Percentiles rank a stretch among this genome's conserved stretches.
Evolutionary conservation across 2,329 filamentous ascomycete genomes (phyloP).

Genomic region (Fusarium sp.): DNA sequence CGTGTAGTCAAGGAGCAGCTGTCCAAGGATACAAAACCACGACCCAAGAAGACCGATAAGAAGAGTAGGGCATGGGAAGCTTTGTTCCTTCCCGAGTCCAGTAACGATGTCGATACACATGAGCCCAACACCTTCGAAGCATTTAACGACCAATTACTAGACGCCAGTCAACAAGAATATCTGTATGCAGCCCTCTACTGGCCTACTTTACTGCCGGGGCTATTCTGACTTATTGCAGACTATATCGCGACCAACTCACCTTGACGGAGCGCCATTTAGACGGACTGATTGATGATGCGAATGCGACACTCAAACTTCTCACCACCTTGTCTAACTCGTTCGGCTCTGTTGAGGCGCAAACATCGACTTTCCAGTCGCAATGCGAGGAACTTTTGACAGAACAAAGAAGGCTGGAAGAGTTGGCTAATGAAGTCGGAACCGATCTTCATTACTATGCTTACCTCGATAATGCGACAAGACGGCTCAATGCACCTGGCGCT

Average conservation of each 20-base stretch:
- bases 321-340: constrained; percentile 87
- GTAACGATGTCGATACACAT: constrained; percentile 36
- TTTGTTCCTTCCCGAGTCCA: constrained; percentile 53
- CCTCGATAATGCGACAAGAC: constrained; percentile 87
- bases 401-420: constrained; percentile 79
- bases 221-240: constrained; percentile 58
- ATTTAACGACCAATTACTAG: constrained; percentile 75
- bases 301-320: constrained; percentile 79
- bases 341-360: constrained; percentile 87
- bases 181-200: constrained; percentile 65
- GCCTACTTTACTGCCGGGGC: neutral
- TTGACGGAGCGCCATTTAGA: constrained; percentile 86
- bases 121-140: constrained; percentile 39
- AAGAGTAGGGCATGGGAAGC: constrained; percentile 63
- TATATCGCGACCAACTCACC: constrained; percentile 84
- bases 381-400: constrained; percentile 89
- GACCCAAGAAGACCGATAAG: constrained; percentile 55
- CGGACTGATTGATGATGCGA: constrained; percentile 80
- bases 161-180: constrained; percentile 88
- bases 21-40: constrained; percentile 60
- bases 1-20: constrained; percentile 69
- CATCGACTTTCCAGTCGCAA: constrained; percentile 90
- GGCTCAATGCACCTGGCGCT: constrained; percentile 91
- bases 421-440: constrained; percentile 86
- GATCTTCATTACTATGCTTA: constrained; percentile 97